Evolutionary conservation across 768 basidiomycete genomes (phyloP).

Genomic region (Termitomyces titanicus): DNA sequence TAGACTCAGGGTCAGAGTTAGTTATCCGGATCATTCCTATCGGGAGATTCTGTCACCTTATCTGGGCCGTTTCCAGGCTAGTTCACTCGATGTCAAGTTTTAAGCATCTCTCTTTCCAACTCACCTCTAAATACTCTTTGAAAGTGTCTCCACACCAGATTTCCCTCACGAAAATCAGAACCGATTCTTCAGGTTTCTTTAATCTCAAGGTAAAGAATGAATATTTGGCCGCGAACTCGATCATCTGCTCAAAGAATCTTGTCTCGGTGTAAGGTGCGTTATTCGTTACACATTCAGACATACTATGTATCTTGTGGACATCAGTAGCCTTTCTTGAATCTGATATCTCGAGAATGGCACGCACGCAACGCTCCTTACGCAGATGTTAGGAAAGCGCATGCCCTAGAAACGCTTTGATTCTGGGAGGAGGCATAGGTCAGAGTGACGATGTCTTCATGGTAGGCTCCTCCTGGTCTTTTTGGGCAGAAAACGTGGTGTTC

Average conservation of each 20-base stretch:
- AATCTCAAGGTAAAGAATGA: constrained; percentile 47
- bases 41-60: no score
- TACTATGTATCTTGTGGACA: constrained; percentile 5
- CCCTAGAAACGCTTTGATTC: constrained; percentile 50
- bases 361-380: constrained; percentile 31
- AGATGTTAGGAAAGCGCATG: constrained; percentile 37
- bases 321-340: constrained; percentile 50
- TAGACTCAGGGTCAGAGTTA: no score
- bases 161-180: constrained; percentile 38
- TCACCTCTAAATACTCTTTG: constrained; percentile 52
- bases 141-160: constrained; percentile 42
- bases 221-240: constrained; percentile 42
- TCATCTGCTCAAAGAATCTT: constrained; percentile 44
- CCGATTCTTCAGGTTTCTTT: constrained; percentile 53
- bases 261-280: constrained; percentile 51
- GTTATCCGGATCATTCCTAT: no score
- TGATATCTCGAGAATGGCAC: constrained; percentile 45
- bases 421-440: constrained; percentile 55
- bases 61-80: no score
- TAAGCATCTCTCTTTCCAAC: constrained; percentile 10
- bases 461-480: background rate
- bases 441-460: constrained; percentile 61
- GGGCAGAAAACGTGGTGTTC: background rate
- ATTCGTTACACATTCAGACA: background rate
- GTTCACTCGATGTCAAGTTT: constrained; percentile 13